Evolutionary conservation across 2,329 filamentous ascomycete species (phyloP).

Genomic region (Thelonectria blattea): DNA sequence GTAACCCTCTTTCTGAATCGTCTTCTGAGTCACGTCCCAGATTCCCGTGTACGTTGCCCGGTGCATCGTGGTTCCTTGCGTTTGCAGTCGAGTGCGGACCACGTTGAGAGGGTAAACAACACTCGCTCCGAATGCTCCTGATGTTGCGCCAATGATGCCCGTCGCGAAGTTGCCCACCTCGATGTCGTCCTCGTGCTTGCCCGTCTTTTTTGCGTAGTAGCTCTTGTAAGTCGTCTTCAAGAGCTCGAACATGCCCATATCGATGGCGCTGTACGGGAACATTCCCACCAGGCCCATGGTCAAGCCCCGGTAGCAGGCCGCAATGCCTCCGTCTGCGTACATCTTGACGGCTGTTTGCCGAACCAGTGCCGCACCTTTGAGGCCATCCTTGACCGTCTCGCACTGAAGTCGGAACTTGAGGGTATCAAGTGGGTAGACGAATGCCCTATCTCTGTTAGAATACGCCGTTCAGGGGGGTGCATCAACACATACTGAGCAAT

Average conservation of each 20-base stretch:
- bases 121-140: conserved; percentile 90
- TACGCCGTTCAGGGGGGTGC: background rate
- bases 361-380: conserved; percentile 83
- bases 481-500: conserved; percentile 77
- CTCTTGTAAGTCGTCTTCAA: conserved; percentile 77
- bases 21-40: conserved; percentile 84
- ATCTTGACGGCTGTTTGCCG: conserved; percentile 85
- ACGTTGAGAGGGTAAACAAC: conserved; percentile 96
- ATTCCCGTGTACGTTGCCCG: conserved; percentile 90
- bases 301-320: conserved; percentile 86
- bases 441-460: conserved; percentile 62
- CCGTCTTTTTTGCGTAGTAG: conserved; percentile 71
- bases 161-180: conserved; percentile 82
- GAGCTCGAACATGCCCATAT: conserved; percentile 93
- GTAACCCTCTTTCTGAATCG: conserved; percentile 80
- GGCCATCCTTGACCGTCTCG: conserved; percentile 85
- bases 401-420: conserved; percentile 88
- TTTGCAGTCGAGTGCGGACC: conserved; percentile 88
- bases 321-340: conserved; percentile 75
- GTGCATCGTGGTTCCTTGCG: conserved; percentile 92
- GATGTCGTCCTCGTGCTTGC: conserved; percentile 83
- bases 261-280: conserved; percentile 97
- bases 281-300: conserved; percentile 94
- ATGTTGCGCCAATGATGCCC: conserved; percentile 87
- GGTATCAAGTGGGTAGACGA: conserved; percentile 92